Conservation (phyloP, 805 yeast genomes). For the Pichia membranifaciens region DNA sequence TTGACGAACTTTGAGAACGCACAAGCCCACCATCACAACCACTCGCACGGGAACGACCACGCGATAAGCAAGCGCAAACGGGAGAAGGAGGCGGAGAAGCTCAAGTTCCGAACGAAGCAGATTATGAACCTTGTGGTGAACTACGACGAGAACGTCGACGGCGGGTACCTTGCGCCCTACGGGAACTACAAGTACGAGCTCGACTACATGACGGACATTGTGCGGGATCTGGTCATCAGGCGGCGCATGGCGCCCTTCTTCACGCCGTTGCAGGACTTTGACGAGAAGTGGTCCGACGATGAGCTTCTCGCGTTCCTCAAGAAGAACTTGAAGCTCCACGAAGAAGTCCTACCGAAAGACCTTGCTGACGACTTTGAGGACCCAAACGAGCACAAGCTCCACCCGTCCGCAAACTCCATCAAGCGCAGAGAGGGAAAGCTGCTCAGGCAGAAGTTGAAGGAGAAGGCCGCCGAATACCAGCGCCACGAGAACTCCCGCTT, state of each 20-base stretch:
- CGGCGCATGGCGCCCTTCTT: constrained; percentile 85
- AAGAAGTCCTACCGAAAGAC: constrained; percentile 41
- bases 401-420: constrained; percentile 40
- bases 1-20: background rate
- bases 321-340: constrained; percentile 48
- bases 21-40: background rate
- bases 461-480: constrained; percentile 34
- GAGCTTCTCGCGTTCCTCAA: constrained; percentile 52
- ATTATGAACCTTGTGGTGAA: constrained; percentile 53
- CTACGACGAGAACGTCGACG: constrained; percentile 74
- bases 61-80: constrained; percentile 25
- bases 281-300: constrained; percentile 63
- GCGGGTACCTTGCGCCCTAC: constrained; percentile 88
- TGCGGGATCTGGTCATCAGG: constrained; percentile 60
- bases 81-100: constrained; percentile 50
- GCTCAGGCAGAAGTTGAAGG: constrained; percentile 35
- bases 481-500: constrained; percentile 31
- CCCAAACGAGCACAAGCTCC: constrained; percentile 52
- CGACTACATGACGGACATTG: constrained; percentile 69
- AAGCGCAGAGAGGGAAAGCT: constrained; percentile 46
- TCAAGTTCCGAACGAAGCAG: constrained; percentile 46
- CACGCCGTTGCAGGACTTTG: constrained; percentile 80
- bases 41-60: background rate
- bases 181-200: constrained; percentile 77
- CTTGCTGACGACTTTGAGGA: constrained; percentile 53